Evolutionary conservation across 805 yeast species (phyloP), one percentile per base, ranked within the genome.

Genomic region (Wickerhamiella kurtzmanii): DNA sequence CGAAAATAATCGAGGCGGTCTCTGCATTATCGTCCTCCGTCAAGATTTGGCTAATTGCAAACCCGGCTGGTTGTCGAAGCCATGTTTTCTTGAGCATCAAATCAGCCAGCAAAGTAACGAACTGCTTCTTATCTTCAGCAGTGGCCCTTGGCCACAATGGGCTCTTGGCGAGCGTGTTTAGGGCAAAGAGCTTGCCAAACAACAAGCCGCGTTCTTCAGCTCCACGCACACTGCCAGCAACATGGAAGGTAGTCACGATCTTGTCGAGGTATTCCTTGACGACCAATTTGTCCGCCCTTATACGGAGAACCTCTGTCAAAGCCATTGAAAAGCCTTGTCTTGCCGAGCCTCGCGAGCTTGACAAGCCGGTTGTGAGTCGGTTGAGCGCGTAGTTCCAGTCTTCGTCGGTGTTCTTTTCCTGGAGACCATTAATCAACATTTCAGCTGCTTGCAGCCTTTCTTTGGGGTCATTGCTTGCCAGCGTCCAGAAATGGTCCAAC

Each of bases 301-400:
- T 49, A 13, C 47, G 46, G 17, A 65, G 50, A 9, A 65, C 51
- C 61, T 89, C 96, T 0, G 88, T 76, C 40, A 89, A 65, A 41
- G 95, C 89, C 72, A 85, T 75, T 2, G 95, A 83, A 58, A 81
- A 89, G 3, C 97, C 97, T 22, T 84, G 64, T 48, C 96, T 70
- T 1, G 95, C 92, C 43, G 86, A 73, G 20, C 82, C 94, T 57
- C 92, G 75, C 15, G 87, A 74, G 4, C 95, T 82, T 3, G 86
- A 70, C 28, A 89, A 66, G 44, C 97, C 96, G 52, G 78, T 80
- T 53, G 85, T 73, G 51, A 89, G 69, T 58, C 97, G 73, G 51
- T 76, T 75, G 46, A 84, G 64, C 0, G 94, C 92, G 60, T 89
- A 89, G 43, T 74, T 74, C 86, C 89, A 86, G 56, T 87, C 95